Percentiles rank a stretch among this genome's conserved stretches.
phyloP scores from a whole-genome alignment of 106 monocot genomes.

The Platanthera guangdongensis region DNA sequence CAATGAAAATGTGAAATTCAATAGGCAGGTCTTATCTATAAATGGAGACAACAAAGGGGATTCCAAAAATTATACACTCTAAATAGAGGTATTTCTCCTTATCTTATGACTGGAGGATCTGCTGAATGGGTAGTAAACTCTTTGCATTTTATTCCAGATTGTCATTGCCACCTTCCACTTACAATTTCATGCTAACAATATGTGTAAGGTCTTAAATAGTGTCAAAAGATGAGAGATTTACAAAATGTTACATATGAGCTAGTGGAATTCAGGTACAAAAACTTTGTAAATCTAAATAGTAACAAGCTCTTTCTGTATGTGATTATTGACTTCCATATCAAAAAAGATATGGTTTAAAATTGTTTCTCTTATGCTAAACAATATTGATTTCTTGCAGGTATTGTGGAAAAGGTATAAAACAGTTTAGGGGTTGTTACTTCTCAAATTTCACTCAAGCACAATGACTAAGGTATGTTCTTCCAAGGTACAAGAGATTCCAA shows the following conservation, averaged over 20 bases:
- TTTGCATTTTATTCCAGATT: slow-evolving; percentile 88
- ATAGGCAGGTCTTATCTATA: no score
- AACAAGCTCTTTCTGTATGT: slow-evolving; percentile 84
- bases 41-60: slow-evolving; percentile 32
- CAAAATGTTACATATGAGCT: no score
- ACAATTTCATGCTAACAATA: slow-evolving; percentile 23
- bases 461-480: slow-evolving; percentile 61
- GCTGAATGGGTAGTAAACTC: slow-evolving; percentile 76
- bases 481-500: slow-evolving; percentile 49
- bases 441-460: slow-evolving; percentile 49
- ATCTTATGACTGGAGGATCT: slow-evolving; percentile 63
- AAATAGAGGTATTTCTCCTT: slow-evolving; percentile 79
- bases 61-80: slow-evolving; percentile 80
- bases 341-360: not conserved
- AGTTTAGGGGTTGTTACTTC: slow-evolving; percentile 70
- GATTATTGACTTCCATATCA: not conserved
- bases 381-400: slow-evolving; percentile 38
- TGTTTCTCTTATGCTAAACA: not conserved
- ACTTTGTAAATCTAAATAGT: slow-evolving; percentile 91
- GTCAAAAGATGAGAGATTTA: not conserved
- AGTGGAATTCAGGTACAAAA: slow-evolving; percentile 60
- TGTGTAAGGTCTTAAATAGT: slow-evolving; percentile 11
- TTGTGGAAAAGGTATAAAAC: slow-evolving; percentile 46
- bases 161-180: slow-evolving; percentile 64
- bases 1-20: no score